Conservation (phyloP, 257 asterid species). For the Solanum arcanum region DNA sequence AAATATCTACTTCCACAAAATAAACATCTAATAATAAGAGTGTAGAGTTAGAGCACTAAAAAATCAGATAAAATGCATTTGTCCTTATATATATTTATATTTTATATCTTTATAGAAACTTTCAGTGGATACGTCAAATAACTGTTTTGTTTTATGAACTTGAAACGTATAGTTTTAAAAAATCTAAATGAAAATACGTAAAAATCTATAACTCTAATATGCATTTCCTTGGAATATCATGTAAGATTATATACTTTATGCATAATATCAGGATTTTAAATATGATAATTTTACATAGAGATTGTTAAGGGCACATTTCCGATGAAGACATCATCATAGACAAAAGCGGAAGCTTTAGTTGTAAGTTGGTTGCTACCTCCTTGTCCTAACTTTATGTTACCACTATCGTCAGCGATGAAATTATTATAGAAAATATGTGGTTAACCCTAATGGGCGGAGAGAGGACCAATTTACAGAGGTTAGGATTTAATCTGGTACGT, state of each 20-base stretch:
- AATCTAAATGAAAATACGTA: background rate
- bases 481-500: no score
- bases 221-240: background rate
- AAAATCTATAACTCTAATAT: background rate
- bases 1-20: background rate
- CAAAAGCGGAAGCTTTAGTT: no score
- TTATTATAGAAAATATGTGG: no score
- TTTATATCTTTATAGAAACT: background rate
- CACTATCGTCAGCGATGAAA: no score
- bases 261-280: no score
- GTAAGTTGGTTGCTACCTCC: no score
- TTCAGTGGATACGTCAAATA: background rate
- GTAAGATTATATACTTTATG: no score
- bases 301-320: accelerated
- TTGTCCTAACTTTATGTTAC: accelerated
- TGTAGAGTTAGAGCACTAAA: background rate
- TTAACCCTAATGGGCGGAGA: no score
- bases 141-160: background rate
- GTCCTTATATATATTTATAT: background rate
- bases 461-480: no score
- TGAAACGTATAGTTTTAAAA: background rate
- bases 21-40: background rate
- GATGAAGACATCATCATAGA: no score
- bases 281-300: no score
- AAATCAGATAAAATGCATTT: background rate